Conservation (phyloP, 2,329 filamentous ascomycete species). For the Ophiostoma sp. region DNA sequence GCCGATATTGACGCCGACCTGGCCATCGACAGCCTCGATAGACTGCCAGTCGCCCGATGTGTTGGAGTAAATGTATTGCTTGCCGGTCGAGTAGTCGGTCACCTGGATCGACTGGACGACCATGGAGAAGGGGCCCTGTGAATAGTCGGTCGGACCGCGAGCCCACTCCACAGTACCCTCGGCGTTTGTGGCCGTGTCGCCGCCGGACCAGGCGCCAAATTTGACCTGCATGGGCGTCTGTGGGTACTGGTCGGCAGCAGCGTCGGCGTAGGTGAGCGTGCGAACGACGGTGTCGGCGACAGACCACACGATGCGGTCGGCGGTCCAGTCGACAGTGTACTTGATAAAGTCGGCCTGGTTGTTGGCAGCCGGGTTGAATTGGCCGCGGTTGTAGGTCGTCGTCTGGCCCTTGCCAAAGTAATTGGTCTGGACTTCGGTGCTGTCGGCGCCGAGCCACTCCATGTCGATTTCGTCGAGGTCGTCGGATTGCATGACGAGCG, state of each 20-base stretch:
- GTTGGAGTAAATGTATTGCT: conserved; percentile 78
- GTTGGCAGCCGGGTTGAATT: conserved; percentile 68
- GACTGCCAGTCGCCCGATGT: conserved; percentile 76
- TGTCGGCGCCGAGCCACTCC: conserved; percentile 86
- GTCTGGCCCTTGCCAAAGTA: conserved; percentile 95
- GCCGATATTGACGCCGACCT: conserved; percentile 67
- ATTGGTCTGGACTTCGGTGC: conserved; percentile 84
- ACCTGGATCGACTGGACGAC: conserved; percentile 72
- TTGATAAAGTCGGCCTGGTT: conserved; percentile 79
- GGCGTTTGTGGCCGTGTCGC: conserved; percentile 71
- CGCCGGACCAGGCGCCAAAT: conserved; percentile 88
- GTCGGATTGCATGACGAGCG: conserved; percentile 87
- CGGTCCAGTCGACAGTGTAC: conserved; percentile 91
- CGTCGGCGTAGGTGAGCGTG: conserved; percentile 68
- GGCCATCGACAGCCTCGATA: conserved; percentile 77
- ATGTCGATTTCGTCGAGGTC: conserved; percentile 94
- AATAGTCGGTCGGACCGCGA: conserved; percentile 80
- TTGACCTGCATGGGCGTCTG: conserved; percentile 96
- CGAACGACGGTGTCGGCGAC: conserved; percentile 77
- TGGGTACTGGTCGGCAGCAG: conserved; percentile 74
- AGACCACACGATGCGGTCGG: conserved; percentile 80
- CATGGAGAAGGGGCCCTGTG: conserved; percentile 83
- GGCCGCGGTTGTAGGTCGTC: conserved; percentile 80
- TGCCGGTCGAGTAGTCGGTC: conserved; percentile 91
- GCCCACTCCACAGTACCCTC: conserved; percentile 88